phyloP scores from a whole-genome alignment of 2,329 filamentous ascomycete genomes.

The Penicillium sp. region DNA sequence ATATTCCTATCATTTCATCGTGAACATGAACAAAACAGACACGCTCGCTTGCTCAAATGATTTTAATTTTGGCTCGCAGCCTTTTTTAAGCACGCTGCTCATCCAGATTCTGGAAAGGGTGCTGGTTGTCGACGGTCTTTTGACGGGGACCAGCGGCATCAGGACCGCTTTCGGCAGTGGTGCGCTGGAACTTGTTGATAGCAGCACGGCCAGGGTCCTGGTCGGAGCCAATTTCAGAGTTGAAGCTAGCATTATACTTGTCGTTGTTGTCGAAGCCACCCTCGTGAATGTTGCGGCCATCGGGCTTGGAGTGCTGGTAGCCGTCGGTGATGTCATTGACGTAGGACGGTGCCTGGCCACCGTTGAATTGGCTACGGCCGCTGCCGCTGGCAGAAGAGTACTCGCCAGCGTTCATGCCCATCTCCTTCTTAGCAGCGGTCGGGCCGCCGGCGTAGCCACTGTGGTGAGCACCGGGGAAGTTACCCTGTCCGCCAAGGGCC shows the following conservation, averaged over 20 bases:
- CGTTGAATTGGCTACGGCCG: slow-evolving; percentile 27
- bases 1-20: slow-evolving; percentile 2
- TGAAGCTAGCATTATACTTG: slow-evolving; percentile 52
- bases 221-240: slow-evolving; percentile 52
- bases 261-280: slow-evolving; percentile 43
- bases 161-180: slow-evolving; percentile 28
- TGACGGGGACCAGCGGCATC: slow-evolving; percentile 27
- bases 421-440: slow-evolving; percentile 31
- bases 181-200: slow-evolving; percentile 35
- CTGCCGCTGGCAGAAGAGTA: slow-evolving; percentile 26
- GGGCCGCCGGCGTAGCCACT: slow-evolving; percentile 38
- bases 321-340: slow-evolving; percentile 33
- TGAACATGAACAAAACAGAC: slow-evolving; percentile 3
- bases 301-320: slow-evolving; percentile 43
- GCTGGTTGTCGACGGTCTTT: slow-evolving; percentile 24
- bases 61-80: not conserved
- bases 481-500: slow-evolving; percentile 37
- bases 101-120: slow-evolving; percentile 25
- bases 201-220: slow-evolving; percentile 57
- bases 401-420: slow-evolving; percentile 25
- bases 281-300: slow-evolving; percentile 53
- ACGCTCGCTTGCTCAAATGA: slow-evolving; percentile 10
- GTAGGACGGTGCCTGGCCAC: slow-evolving; percentile 39
- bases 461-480: slow-evolving; percentile 38
- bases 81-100: slow-evolving; percentile 30